Evolutionary conservation across 2,329 filamentous ascomycete species (phyloP), one percentile per base, ranked within the genome.

Genomic region (Calonectria hawksworthii): DNA sequence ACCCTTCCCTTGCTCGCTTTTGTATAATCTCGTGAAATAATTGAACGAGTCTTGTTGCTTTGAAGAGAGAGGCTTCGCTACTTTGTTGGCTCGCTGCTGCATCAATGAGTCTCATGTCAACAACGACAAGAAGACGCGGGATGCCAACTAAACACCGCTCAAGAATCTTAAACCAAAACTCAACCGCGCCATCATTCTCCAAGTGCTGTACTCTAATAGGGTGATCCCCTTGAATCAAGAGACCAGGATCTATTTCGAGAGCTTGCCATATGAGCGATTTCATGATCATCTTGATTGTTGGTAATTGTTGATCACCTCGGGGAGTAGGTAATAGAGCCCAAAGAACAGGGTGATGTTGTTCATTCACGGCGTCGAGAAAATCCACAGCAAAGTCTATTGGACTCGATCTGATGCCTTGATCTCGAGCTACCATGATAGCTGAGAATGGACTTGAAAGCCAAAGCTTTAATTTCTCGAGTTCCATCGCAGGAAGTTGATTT

Each of bases 81-180:
- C 54, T 21, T 4, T 67, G 44, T 16, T 32, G 30, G 30, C 30
- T 32, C 4, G 26, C 30, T 3, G 64, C 47, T 28, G 28, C 54
- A 28, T 67, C 64, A 54, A 67, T 54, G 3, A 67, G 18, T 52
- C 21, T 36, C 47, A 67, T 67, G 7, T 67, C 47, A 54, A 67
- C 41, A 10, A 67, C 14, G 44, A 67, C 41, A 11, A 67, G 47
- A 54, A 51, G 2, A 14, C 23, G 30, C 26, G 64, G 28, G 6
- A 36, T 38, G n/a, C 16, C 28, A 3, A 5, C 7, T 13, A 67
- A 34, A 28, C 44, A 52, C 9, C 28, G 44, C n/a, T 67, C 64
- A 11, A 67, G n/a, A 5, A 67, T 38, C n/a, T 54, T 67, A 13
- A 67, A 67, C 64, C 64, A 67, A 38, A 52, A 44, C n/a, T 67